Conservation (phyloP, 768 basidiomycete species). For the Austroboletus festivus region DNA sequence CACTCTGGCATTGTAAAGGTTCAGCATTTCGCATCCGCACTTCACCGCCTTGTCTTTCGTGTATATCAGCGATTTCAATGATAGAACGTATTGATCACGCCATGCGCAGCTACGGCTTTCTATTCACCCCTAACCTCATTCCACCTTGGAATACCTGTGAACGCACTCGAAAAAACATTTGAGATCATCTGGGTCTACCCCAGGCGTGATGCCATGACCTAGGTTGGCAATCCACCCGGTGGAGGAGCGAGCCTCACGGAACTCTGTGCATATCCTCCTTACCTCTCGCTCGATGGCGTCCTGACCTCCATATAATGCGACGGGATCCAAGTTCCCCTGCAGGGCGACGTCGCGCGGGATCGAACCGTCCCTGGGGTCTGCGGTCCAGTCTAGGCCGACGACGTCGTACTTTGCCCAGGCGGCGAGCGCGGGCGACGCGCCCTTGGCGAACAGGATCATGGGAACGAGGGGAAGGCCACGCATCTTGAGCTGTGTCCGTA, state of each 20-base stretch:
- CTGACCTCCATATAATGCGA: slow-evolving; percentile 77
- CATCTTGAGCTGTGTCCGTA: slow-evolving; percentile 54
- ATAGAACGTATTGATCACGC: slow-evolving; percentile 10
- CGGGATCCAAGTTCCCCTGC: slow-evolving; percentile 95
- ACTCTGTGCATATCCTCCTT: slow-evolving; percentile 76
- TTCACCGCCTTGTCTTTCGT: slow-evolving; percentile 15
- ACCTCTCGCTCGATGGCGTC: slow-evolving; percentile 86
- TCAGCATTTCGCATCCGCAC: slow-evolving; percentile 19
- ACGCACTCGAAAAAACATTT: slow-evolving; percentile 89
- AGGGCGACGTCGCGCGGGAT: slow-evolving; percentile 64
- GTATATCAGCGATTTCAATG: slow-evolving; percentile 17
- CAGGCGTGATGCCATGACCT: slow-evolving; percentile 96
- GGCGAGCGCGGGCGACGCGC: slow-evolving; percentile 77
- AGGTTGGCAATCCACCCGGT: slow-evolving; percentile 95
- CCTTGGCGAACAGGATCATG: slow-evolving; percentile 94
- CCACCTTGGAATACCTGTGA: slow-evolving; percentile 65
- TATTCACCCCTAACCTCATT: background rate
- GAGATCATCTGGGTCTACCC: slow-evolving; percentile 91
- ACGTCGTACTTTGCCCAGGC: slow-evolving; percentile 76
- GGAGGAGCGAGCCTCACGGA: slow-evolving; percentile 47
- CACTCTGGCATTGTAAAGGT: slow-evolving; percentile 29
- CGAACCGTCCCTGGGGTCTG: slow-evolving; percentile 62
- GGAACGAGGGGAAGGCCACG: slow-evolving; percentile 60
- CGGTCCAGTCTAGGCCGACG: slow-evolving; percentile 89
- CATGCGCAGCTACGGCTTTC: background rate